Evolutionary conservation across 1,284 basidiomycete species (phyloP).

Genomic region (Tylopilus orsonianus): DNA sequence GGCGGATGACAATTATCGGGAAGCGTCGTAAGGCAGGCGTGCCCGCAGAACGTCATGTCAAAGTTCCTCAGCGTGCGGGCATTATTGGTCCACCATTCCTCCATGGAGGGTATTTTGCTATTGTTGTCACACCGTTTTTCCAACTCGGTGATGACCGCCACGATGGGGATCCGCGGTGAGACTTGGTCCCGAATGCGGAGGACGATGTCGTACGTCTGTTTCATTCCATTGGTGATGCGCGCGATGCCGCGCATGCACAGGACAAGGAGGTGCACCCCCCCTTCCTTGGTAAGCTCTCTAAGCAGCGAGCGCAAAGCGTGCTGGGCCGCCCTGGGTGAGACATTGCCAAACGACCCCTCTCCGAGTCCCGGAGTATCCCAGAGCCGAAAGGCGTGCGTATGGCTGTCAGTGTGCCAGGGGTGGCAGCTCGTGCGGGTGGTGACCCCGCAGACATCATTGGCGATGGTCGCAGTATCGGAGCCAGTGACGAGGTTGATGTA

Average conservation of each 20-base stretch:
- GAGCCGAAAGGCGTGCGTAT: constrained; percentile 20
- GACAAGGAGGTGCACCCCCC: constrained; percentile 32
- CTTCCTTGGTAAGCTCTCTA: constrained; percentile 21
- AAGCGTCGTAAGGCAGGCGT: constrained; percentile 28
- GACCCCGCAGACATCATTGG: constrained; percentile 30
- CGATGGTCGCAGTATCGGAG: constrained; percentile 11
- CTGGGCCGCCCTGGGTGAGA: constrained; percentile 23
- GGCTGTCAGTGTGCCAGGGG: constrained; percentile 20
- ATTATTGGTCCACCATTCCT: constrained; percentile 23
- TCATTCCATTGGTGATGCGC: constrained; percentile 23
- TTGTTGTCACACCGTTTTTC: constrained; percentile 21
- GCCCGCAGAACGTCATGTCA: constrained; percentile 20
- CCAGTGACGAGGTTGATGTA: constrained; percentile 29
- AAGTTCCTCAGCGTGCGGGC: not conserved
- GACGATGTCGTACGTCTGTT: constrained; percentile 23
- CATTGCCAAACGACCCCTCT: constrained; percentile 27
- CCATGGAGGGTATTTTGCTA: constrained; percentile 23
- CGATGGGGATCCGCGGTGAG: constrained; percentile 22
- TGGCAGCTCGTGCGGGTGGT: constrained; percentile 15
- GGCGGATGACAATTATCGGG: constrained; percentile 13
- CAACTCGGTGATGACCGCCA: constrained; percentile 30
- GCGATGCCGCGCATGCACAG: constrained; percentile 30
- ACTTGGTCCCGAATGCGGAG: constrained; percentile 24
- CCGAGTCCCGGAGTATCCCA: constrained; percentile 34
- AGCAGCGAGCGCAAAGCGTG: constrained; percentile 25